A percentile compares a stretch with the other conserved stretches of the same genome.
Conservation (phyloP, 371 early-diverging fungal genomes). For the Syncephalastrum racemosum region DNA sequence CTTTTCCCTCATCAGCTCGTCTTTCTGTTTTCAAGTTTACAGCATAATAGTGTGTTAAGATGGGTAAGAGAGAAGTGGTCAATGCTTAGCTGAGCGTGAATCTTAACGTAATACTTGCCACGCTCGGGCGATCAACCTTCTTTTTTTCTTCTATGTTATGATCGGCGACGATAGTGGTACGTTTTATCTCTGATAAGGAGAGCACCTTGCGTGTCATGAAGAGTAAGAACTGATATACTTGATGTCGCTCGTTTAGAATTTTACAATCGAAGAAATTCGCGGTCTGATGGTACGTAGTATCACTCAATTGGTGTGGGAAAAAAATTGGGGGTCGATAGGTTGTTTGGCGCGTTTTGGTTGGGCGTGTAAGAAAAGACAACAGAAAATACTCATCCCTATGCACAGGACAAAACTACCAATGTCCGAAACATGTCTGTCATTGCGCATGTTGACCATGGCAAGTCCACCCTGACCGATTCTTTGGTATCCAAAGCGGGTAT, state of each 20-base stretch:
- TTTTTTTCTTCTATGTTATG: no score
- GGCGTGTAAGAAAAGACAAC: slow-evolving; percentile 14
- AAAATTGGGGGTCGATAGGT: not conserved
- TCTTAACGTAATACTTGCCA: no score
- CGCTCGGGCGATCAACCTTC: no score
- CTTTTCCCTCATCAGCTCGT: no score
- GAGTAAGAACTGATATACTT: no score
- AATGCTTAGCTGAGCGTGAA: no score
- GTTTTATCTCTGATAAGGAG: no score
- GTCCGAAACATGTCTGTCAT: slow-evolving; percentile 99
- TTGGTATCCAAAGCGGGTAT: slow-evolving; percentile 98
- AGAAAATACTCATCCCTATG: not conserved
- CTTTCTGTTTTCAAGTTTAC: no score
- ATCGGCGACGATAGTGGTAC: no score
- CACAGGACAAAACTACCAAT: slow-evolving; percentile 58
- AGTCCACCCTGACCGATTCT: slow-evolving; percentile 96
- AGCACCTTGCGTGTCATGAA: no score
- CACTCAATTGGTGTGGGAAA: not conserved
- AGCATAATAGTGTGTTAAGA: no score
- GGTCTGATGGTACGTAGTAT: slow-evolving; percentile 49
- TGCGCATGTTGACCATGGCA: slow-evolving; percentile 98
- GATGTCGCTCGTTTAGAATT: slow-evolving; percentile 20
- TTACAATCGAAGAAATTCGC: slow-evolving; percentile 42
- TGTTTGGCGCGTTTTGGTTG: slow-evolving; percentile 5
- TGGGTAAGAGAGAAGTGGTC: no score